Evolutionary conservation across 306 rosid species (phyloP).

Genomic region (barrel medic (Medicago truncatula)): DNA sequence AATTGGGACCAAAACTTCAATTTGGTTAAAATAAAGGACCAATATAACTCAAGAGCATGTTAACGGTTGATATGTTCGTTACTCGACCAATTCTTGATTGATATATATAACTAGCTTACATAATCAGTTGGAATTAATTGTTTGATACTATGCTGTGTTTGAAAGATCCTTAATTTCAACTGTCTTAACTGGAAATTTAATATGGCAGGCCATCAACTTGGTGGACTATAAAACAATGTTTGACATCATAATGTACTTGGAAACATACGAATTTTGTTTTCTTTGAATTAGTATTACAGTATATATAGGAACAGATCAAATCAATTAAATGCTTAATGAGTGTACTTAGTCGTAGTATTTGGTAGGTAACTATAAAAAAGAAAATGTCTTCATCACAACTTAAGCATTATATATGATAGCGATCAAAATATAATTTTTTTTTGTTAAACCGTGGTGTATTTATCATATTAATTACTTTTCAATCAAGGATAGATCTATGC

Average conservation of each 20-base stretch:
- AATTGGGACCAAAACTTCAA: too few relatives aligned
- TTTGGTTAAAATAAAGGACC: too few relatives aligned
- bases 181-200: constrained; percentile 1
- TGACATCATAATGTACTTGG: not conserved
- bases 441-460: not conserved
- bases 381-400: not conserved
- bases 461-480: too few relatives aligned
- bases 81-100: not conserved
- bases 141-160: not conserved
- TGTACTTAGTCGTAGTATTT: not conserved
- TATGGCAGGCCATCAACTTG: constrained; percentile 11
- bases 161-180: not conserved
- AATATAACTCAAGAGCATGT: too few relatives aligned
- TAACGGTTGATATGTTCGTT: not conserved
- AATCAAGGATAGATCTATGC: too few relatives aligned
- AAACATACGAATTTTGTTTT: not conserved
- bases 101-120: not conserved
- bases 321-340: not conserved
- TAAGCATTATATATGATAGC: not conserved
- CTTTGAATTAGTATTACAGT: not conserved
- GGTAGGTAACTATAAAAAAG: not conserved
- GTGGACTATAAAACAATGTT: not conserved
- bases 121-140: not conserved
- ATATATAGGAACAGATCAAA: not conserved
- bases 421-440: not conserved